These are phyloP conservation scores for Puccinia hordei DNA, from an alignment of 1,284 basidiomycete species.

Conservation along the genomic window DNA sequence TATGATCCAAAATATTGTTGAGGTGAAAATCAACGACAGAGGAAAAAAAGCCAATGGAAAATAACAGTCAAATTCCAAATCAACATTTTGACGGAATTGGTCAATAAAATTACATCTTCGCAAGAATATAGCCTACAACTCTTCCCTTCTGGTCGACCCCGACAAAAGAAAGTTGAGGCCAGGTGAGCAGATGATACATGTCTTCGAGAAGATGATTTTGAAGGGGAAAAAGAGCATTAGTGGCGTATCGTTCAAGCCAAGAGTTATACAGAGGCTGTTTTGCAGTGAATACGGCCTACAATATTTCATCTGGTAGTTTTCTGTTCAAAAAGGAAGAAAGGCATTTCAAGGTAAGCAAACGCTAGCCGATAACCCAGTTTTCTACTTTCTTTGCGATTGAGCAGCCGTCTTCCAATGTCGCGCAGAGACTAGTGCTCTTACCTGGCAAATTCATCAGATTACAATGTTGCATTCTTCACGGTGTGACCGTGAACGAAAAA, in stretches of 20 bases:
- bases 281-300: conserved; percentile 4
- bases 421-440: not conserved
- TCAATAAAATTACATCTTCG: conserved; percentile 69
- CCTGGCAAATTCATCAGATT: conserved; percentile 47
- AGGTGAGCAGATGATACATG: conserved; percentile 82
- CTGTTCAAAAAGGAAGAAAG: not conserved
- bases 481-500: no score
- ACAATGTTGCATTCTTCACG: conserved; percentile 43
- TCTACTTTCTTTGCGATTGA: not conserved
- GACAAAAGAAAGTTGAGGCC: conserved; percentile 92
- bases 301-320: conserved; percentile 47
- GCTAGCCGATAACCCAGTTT: no score
- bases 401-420: not conserved
- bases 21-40: not conserved
- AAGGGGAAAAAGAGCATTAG: not conserved
- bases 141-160: conserved; percentile 85
- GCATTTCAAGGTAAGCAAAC: not conserved
- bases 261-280: not conserved
- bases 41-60: not conserved
- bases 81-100: not conserved
- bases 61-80: conserved; percentile 16
- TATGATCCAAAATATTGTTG: conserved; percentile 57
- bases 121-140: conserved; percentile 90
- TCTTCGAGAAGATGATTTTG: conserved; percentile 63
- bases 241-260: not conserved